Base-by-base conservation (phyloP, 2,329 filamentous ascomycete genomes). In the Albophoma yamanashiensis region DNA sequence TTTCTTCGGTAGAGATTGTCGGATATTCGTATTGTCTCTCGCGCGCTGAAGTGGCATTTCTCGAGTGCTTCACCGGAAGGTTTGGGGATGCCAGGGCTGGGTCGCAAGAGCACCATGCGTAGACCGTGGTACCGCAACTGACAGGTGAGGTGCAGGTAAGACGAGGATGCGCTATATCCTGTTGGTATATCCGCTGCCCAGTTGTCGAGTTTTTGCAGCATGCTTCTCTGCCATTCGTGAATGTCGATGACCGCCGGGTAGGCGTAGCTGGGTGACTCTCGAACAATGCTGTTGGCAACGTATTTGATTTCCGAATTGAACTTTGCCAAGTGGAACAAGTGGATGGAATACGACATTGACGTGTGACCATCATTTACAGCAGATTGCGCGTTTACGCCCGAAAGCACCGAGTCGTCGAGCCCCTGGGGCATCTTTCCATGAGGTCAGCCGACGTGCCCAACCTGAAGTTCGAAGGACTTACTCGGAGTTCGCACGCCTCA, bases 301-400 rank as follows among this genome's bases (percentile, higher is more conserved):
- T 82, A 82, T 67, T 83, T 83, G n/a, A 83, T 82, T 64, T 83
- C 81, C 0, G 81, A 83, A 60, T 82, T 83, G 7, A 82, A 69
- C 22, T 73, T 76, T 0, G 77, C 71, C 0, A 79, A 71, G 56
- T 68, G 73, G 65, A 82, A 82, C 0, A 82, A 66, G 56, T 82
- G 79, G 9, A 82, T 74, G 0, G 79, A 75, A 56, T 73, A 78
- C 0, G 72, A 66, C 64, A 79, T 76, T 11, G 63, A 64, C 2
- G 56, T 62, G 0, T 52, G 15, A 2, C 15, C 61, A 17, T 25
- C 50, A 56, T 39, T 9, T 20, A 6, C 22, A n/a, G 15, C 1
- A 5, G 43, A 9, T 61, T 59, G 22, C 47, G 38, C 0, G 27
- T 17, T 22, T n/a, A 8, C 8, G 47, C 27, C 20, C 12, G 47